Evolutionary conservation across 441 rosid species (phyloP), one percentile per base, ranked within the genome.

Genomic region (Syzygium malaccense): DNA sequence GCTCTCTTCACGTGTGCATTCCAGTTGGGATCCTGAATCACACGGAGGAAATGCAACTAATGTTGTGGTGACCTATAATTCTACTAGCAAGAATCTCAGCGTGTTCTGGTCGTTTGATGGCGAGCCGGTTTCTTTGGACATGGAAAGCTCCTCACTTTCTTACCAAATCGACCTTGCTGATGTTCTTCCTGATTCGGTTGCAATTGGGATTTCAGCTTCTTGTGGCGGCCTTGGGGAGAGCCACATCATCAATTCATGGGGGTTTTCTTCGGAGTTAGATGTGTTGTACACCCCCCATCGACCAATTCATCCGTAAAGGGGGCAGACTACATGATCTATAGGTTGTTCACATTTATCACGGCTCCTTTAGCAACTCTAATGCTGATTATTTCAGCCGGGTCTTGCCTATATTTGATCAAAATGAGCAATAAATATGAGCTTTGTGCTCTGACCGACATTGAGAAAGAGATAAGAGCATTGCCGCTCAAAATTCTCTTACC

Each of bases 201-300:
- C 4, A 14, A 62, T 62, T 0, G 68, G 68, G 33, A 62, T 62
- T 62, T 62, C 33, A 13, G 68, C 68, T 62, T 62, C 68, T n/a
- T 62, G 2, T 28, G 33, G 33, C 33, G 3, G 2, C 68, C 0
- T 0, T 30, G 71, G 9, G 68, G 33, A 32, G 37, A 62, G 32
- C 0, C 68, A n/a, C 68, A 28, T 28, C 32, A 14, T 14, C 68
- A 14, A 62, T 14, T 1, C 68, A n/a, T n/a, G 68, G 68, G 68
- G 8, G 33, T 62, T 62, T n/a, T n/a, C 32, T 62, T 62, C 19
- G 68, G 18, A 62, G 9, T 62, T n/a, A 33, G 68, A n/a, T 14
- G 9, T 7, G 9, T 7, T 62, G 68, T n/a, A 62, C 18, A 37
- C 37, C 71, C 71, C 33, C 71, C 20, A 9, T n/a, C 37, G 37